Base-by-base conservation (phyloP, 495 filamentous ascomycete species). In the Podospora didyma region DNA sequence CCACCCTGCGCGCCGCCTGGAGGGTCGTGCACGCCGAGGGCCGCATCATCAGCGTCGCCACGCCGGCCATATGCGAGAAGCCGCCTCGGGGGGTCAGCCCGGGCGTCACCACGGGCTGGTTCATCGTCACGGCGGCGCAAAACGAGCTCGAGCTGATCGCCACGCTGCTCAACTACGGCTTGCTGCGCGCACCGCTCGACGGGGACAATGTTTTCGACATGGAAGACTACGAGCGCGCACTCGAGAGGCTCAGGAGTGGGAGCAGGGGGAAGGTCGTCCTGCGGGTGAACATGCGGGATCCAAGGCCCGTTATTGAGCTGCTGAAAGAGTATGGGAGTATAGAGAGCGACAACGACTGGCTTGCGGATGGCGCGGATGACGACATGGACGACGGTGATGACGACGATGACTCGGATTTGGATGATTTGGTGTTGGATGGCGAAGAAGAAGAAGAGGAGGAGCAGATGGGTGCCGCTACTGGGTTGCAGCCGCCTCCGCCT, bases 1-100 rank as follows among this genome's bases (percentile, higher is more conserved):
- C 68, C 62, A 65, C 74, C 9, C 63, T 83, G 19, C 59, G 63
- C 31, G 72, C 73, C 62, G 72, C 73, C 1, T 83, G 80, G 80
- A 75, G 61, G 59, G 54, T 62, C 50, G 73, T 76, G 0, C 73
- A 64, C 53, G 69, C 75, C 16, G 69, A 62, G 0, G 81, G 78
- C 3, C 60, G 59, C 22, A 46, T 84, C 42, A 52, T 83, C 31
- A 79, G 78, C 63, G 76, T 83, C 35, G 63, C 61, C 10, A 66
- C 73, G 62, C 71, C 75, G 1, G 73, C 78, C 10, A 62, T 67
- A 28, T 42, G 54, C 39, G 60, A 51, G 24, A 66, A 59, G 21
- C 76, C 75, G 0, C 7, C 0, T 0, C 39, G 12, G 1, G 53
- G 20, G 2, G 49, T 58, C 5, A 53, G 41, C 16, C 62, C 61